Evolutionary conservation across 78 protist species (phyloP).

Genomic region (Corallochytrium limacisporum): DNA sequence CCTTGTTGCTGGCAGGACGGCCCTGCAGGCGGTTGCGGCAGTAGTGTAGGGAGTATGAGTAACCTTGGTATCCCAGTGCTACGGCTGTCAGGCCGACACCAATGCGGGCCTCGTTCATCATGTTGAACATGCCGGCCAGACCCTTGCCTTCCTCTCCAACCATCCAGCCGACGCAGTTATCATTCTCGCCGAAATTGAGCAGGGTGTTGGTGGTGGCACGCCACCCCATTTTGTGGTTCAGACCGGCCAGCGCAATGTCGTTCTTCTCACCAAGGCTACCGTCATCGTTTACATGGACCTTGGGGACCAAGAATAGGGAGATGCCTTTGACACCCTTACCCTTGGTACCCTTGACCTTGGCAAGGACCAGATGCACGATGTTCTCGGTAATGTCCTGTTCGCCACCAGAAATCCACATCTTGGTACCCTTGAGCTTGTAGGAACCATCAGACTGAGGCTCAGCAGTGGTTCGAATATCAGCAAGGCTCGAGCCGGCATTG

Average conservation of each 20-base stretch:
- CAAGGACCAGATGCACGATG: conserved; percentile 20
- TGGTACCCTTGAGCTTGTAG: conserved; percentile 26
- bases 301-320: conserved; percentile 42
- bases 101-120: conserved; percentile 12
- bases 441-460: conserved; percentile 1
- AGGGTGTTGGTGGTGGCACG: conserved; percentile 37
- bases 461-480: conserved; percentile 25
- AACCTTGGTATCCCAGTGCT: too few species aligned
- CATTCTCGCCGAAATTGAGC: conserved; percentile 28
- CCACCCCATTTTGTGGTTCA: conserved; percentile 38
- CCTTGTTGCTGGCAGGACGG: too few species aligned
- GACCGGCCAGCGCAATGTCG: neutral
- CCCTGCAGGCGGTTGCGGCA: too few species aligned
- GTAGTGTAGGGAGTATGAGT: too few species aligned
- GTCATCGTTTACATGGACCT: neutral
- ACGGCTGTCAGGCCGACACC: too few species aligned
- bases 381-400: conserved; percentile 10
- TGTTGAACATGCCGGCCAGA: conserved; percentile 18
- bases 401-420: conserved; percentile 47
- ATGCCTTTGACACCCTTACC: conserved; percentile 2
- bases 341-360: neutral
- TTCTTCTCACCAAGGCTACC: conserved; percentile 9
- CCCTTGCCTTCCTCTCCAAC: conserved; percentile 12
- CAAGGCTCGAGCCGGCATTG: conserved; percentile 29
- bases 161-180: neutral